phyloP scores from a whole-genome alignment of 192 early-diverging fungal genomes.

The Coemansia sp. region DNA sequence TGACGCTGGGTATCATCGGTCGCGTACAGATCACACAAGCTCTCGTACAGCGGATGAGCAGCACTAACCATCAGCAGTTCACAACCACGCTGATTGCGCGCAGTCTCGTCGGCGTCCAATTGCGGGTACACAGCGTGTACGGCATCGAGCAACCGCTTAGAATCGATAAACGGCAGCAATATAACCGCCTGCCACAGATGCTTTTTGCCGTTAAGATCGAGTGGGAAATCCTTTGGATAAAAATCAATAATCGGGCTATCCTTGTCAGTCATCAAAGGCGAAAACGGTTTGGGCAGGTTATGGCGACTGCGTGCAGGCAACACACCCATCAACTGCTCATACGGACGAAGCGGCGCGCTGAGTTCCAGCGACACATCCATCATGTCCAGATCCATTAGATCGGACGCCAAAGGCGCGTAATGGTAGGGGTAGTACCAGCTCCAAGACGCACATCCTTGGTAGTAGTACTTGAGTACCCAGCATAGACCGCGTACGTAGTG shows the following conservation, averaged over 20 bases:
- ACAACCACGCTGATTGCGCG: constrained; percentile 71
- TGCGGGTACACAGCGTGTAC: constrained; percentile 64
- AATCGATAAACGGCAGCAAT: constrained; percentile 93
- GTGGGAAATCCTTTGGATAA: constrained; percentile 86
- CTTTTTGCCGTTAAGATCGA: constrained; percentile 96
- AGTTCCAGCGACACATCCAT: constrained; percentile 79
- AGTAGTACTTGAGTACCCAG: constrained; percentile 97
- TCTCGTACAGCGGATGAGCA: constrained; percentile 62
- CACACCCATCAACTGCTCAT: constrained; percentile 98
- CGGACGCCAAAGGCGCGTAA: constrained; percentile 87
- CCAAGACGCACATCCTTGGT: constrained; percentile 92
- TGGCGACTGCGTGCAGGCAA: constrained; percentile 74
- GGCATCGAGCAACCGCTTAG: constrained; percentile 73
- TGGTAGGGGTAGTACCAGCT: constrained; percentile 98
- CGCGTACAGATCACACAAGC: constrained; percentile 47
- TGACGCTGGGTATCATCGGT: constrained; percentile 24
- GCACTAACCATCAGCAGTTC: constrained; percentile 62
- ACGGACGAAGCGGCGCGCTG: constrained; percentile 82
- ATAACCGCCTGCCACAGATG: constrained; percentile 92
- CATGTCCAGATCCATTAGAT: constrained; percentile 74
- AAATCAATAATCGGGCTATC: constrained; percentile 92
- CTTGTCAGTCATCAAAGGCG: constrained; percentile 76
- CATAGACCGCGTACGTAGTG: constrained; percentile 92
- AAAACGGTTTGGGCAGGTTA: constrained; percentile 63
- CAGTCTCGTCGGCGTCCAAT: constrained; percentile 69